Base-by-base conservation (phyloP, 2,329 filamentous ascomycete genomes). In the Epicoccum sorghinum region DNA sequence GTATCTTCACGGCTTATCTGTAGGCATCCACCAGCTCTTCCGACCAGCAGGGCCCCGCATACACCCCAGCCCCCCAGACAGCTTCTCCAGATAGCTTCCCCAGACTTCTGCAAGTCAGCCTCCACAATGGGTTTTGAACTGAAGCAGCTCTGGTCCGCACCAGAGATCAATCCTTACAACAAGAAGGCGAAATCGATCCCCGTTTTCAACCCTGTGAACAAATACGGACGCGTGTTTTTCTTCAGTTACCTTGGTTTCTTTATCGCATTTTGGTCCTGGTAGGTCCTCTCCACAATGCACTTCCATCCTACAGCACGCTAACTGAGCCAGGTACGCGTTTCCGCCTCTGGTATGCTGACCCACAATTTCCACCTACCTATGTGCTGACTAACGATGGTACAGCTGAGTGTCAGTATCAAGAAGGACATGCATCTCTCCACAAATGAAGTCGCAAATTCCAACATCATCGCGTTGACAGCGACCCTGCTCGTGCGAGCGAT, bases 231-330 rank as follows among this genome's bases (percentile, higher is more conserved):
- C 6, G 91, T 95, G 0, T 96, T 96, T 76, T 91, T 93, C 80
- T 96, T 96, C 78, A 89, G 89, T 1, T 95, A 90, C 86, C 82
- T 92, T 42, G 90, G 90, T 2, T 95, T 95, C 75, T 87, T 95
- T 83, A 84, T 93, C 47, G 89, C 90, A 7, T 96, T 96, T 76
- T 90, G 91, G 83, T 92, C 90, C 9, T 96, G 84, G 84, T 82
- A 72, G 69, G 78, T 22, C 27, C 12, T 51, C 54, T 43, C 49
- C 47, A 49, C 41, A 54, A 8, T 18, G 22, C 41, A 52, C 18
- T 44, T 22, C 22, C 27, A 24, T 37, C 43, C 33, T 44, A 60
- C 46, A 57, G 36, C 51, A 32, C 54, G 42, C 65, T 74, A 45
- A 73, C 65, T 32, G 52, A 7, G 27, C 7, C 54, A 81, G 89